Conservation (phyloP, 116 monocot species). For the Iris pallida region DNA sequence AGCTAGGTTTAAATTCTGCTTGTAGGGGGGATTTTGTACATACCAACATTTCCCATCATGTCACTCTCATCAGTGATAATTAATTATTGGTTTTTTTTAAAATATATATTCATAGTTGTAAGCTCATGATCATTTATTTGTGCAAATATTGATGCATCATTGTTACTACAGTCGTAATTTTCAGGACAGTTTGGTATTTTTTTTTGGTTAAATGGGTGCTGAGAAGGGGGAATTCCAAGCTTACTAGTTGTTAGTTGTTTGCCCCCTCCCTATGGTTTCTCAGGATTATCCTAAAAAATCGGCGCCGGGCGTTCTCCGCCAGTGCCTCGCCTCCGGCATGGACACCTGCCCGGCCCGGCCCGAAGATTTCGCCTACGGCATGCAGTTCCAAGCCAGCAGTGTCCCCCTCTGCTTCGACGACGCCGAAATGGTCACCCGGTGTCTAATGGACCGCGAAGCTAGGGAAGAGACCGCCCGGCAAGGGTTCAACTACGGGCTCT, state of each 20-base stretch:
- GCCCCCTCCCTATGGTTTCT: constrained; percentile 17
- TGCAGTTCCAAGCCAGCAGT: constrained; percentile 18
- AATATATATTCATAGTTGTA: too few species aligned
- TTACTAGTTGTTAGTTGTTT: neutral
- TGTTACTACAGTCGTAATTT: too few species aligned
- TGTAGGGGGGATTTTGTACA: too few species aligned
- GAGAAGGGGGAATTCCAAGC: neutral
- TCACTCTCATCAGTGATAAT: too few species aligned
- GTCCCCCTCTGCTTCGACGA: constrained; percentile 13
- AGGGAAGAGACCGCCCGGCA: constrained; percentile 8
- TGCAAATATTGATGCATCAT: too few species aligned
- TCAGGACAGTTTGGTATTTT: too few species aligned
- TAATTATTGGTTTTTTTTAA: too few species aligned
- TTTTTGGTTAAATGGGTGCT: neutral
- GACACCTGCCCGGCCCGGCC: constrained; percentile 15
- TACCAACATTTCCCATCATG: too few species aligned
- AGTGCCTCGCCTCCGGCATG: constrained; percentile 10
- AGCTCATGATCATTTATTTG: too few species aligned
- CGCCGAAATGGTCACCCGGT: neutral
- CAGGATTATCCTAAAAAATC: constrained; percentile 6
- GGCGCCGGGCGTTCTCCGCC: neutral
- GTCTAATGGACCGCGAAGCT: neutral
- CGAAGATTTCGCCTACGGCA: constrained; percentile 13
- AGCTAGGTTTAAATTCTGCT: too few species aligned
- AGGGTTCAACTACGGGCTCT: constrained; percentile 19